These are phyloP conservation scores for Flammula alnicola DNA, from an alignment of 1,284 basidiomycete genomes.

Conservation along the genomic window DNA sequence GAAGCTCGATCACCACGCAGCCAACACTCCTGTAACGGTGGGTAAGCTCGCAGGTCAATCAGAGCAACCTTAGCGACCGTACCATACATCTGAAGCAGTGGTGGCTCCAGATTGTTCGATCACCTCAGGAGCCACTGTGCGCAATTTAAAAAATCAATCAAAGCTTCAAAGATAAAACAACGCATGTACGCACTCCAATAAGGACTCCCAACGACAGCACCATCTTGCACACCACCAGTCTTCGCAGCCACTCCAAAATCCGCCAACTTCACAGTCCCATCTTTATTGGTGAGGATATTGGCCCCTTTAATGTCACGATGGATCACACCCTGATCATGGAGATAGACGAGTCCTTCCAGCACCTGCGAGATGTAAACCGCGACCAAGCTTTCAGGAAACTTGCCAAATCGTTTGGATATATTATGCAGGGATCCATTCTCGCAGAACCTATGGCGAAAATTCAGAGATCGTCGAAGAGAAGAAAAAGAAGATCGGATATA, in stretches of 20 bases:
- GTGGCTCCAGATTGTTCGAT: conserved; percentile 97
- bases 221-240: conserved; percentile 75
- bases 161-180: not conserved
- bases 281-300: conserved; percentile 97
- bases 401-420: conserved; percentile 96
- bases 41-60: conserved; percentile 18
- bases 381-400: conserved; percentile 96
- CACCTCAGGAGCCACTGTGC: conserved; percentile 92
- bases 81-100: conserved; percentile 97
- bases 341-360: conserved; percentile 89
- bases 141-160: conserved; percentile 16
- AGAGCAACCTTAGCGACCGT: conserved; percentile 26
- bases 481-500: conserved; percentile 38
- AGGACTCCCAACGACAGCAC: conserved; percentile 93
- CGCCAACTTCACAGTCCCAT: conserved; percentile 94
- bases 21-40: conserved; percentile 76
- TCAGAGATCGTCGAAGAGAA: conserved; percentile 11
- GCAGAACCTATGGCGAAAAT: conserved; percentile 71
- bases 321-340: conserved; percentile 97
- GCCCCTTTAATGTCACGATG: conserved; percentile 99
- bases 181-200: conserved; percentile 85
- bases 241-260: conserved; percentile 92
- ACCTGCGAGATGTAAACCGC: conserved; percentile 96
- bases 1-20: conserved; percentile 94
- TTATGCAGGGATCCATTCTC: conserved; percentile 97